A percentile compares a stretch with the other conserved stretches of the same genome.
These are phyloP conservation scores for Globisporangium abappressorium DNA, from an alignment of 352 stramenopile genomes.

Conservation along the genomic window DNA sequence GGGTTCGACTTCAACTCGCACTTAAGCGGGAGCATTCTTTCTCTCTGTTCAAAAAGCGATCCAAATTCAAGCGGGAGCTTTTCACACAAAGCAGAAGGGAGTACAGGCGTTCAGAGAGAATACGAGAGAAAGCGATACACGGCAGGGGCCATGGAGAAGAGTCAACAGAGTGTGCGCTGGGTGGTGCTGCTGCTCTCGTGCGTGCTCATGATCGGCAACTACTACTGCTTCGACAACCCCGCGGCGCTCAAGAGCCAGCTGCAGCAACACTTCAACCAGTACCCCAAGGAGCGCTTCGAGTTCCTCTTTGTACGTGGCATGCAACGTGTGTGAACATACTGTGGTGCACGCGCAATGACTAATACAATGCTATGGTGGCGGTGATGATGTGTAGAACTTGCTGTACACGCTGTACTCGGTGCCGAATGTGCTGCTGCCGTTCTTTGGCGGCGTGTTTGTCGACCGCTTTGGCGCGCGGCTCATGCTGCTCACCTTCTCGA, in stretches of 20 bases:
- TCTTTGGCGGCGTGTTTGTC: slow-evolving; percentile 91
- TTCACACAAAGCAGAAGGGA: background rate
- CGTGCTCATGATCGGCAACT: slow-evolving; percentile 88
- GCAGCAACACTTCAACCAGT: slow-evolving; percentile 78
- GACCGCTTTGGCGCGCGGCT: slow-evolving; percentile 84
- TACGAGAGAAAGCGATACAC: background rate
- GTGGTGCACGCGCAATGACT: background rate
- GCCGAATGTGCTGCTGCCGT: slow-evolving; percentile 91
- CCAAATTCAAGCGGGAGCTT: slow-evolving; percentile 2
- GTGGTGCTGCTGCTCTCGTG: slow-evolving; percentile 86
- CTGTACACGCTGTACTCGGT: slow-evolving; percentile 93
- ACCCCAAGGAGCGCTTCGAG: slow-evolving; percentile 74
- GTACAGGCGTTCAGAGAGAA: background rate
- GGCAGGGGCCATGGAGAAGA: slow-evolving; percentile 54
- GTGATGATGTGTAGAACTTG: slow-evolving; percentile 61
- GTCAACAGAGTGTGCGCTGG: slow-evolving; percentile 72
- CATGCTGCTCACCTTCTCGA: slow-evolving; percentile 86
- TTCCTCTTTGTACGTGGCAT: slow-evolving; percentile 65
- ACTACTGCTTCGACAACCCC: slow-evolving; percentile 91
- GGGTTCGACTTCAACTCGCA: slow-evolving; percentile 8
- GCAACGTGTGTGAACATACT: background rate
- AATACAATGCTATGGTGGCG: background rate
- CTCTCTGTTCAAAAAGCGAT: slow-evolving; percentile 1
- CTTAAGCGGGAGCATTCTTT: background rate
- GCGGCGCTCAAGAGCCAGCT: slow-evolving; percentile 85